Evolutionary conservation across 345 rosid genomes (phyloP).

Genomic region (Euphorbia tirucalli): DNA sequence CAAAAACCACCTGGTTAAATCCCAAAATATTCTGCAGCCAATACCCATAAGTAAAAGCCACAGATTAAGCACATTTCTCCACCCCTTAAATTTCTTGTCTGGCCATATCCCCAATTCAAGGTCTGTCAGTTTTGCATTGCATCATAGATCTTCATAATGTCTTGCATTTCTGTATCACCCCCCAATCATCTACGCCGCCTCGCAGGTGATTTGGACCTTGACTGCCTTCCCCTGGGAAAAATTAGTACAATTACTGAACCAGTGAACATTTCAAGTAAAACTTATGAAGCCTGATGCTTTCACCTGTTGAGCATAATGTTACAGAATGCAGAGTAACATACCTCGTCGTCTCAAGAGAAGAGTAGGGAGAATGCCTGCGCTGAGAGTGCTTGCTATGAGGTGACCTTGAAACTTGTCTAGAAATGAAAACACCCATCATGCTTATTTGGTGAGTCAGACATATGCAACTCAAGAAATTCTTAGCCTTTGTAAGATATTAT

Average conservation of each 20-base stretch:
- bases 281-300: conserved; percentile 24
- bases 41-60: no score
- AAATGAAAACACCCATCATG: conserved; percentile 88
- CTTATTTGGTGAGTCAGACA: conserved; percentile 56
- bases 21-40: neutral
- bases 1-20: neutral
- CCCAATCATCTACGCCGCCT: conserved; percentile 46
- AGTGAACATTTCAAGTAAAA: conserved; percentile 2
- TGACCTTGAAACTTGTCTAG: conserved; percentile 97
- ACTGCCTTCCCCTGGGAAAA: conserved; percentile 59
- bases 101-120: neutral
- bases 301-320: conserved; percentile 58
- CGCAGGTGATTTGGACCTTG: conserved; percentile 78
- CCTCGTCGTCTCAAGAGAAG: conserved; percentile 91
- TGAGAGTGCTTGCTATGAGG: conserved; percentile 99
- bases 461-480: conserved; percentile 32
- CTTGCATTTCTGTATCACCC: neutral
- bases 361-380: conserved; percentile 93
- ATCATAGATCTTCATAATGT: neutral
- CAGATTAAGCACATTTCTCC: neutral
- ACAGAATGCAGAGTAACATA: conserved; percentile 37
- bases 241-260: conserved; percentile 7
- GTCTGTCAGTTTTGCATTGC: neutral
- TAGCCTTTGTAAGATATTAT: conserved; percentile 30
- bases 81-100: neutral